Percentiles rank a stretch among this genome's conserved stretches.
phyloP scores from a whole-genome alignment of 2,329 filamentous ascomycete genomes.

The Pleomassaria siparia region DNA sequence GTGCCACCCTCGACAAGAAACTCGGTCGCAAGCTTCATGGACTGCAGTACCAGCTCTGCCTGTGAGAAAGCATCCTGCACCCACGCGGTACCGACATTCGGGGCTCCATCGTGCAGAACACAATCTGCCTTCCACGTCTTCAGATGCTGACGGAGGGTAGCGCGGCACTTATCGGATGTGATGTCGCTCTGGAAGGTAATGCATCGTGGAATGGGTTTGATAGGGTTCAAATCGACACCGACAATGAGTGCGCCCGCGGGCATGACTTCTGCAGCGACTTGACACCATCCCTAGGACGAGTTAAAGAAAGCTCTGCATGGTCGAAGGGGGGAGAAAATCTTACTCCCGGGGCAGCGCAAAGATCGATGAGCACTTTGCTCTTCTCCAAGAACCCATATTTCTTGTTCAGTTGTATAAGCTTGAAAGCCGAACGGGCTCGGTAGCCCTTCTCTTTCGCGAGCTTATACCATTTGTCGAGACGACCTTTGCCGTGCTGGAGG shows the following conservation, averaged over 20 bases:
- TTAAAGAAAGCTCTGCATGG: conserved; percentile 6
- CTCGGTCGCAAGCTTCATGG: conserved; percentile 90
- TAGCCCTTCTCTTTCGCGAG: conserved; percentile 99
- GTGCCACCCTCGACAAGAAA: conserved; percentile 63
- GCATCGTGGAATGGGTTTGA: conserved; percentile 90
- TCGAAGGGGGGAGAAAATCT: conserved; percentile 37
- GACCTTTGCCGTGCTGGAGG: conserved; percentile 82
- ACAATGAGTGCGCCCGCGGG: conserved; percentile 86
- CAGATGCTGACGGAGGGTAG: conserved; percentile 83
- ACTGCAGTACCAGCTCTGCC: conserved; percentile 86
- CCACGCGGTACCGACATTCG: conserved; percentile 98
- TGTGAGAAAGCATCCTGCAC: conserved; percentile 98
- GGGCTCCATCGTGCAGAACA: conserved; percentile 94
- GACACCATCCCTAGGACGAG: conserved; percentile 77
- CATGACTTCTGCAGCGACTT: conserved; percentile 87
- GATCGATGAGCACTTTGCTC: conserved; percentile 93
- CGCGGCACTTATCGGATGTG: conserved; percentile 92
- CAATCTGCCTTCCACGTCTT: conserved; percentile 97
- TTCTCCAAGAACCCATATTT: conserved; percentile 98
- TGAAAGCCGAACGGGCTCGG: conserved; percentile 92
- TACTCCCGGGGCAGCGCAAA: conserved; percentile 93
- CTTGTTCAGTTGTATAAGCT: conserved; percentile 97
- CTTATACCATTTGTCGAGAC: conserved; percentile 98
- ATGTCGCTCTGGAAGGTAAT: conserved; percentile 98
- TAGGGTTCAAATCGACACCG: conserved; percentile 90